Evolutionary conservation across 768 basidiomycete genomes (phyloP), one percentile per base, ranked within the genome.

Genomic region (Lentinula boryana): DNA sequence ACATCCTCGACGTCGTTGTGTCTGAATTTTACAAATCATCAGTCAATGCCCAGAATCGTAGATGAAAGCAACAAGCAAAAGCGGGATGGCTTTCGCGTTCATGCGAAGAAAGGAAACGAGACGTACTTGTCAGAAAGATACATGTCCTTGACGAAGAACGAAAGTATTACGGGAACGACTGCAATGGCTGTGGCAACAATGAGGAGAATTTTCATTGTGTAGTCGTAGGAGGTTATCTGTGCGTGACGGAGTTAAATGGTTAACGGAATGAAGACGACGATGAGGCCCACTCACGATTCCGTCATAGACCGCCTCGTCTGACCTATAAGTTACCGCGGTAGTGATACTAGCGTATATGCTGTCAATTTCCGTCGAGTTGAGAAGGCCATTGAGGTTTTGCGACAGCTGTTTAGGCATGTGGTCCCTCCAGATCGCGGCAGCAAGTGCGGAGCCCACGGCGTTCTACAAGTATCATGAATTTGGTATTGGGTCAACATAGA

Each of bases 401-500:
- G 66, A 70, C 54, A 85, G 74, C 56, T 80, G 74, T 0, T 51
- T 62, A 9, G 84, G 84, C 81, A 84, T 84, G 57, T 72, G 71
- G 65, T 76, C 76, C 18, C 75, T 71, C 75, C 78, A 80, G 64
- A 80, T 75, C 58, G 75, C 75, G 21, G 75, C 76, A 0, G 79
- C 79, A 65, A 55, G 32, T 21, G 55, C 36, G n/a, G 56, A 62
- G 12, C 49, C 43, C 36, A 41, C 50, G 18, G 51, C 60, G 52
- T 36, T 60, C 31, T 52, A 49, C 4, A 3, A 23, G 27, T 27
- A 36, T 8, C 8, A 27, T 4, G 18, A 32, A 15, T 6, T 15
- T 0, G 8, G 10, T 27, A 32, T 31, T 13, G 15, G 3, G 5
- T n/a, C n/a, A 18, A 53, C n/a, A 12, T 12, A 31, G 16, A 32